Evolutionary conservation across 352 stramenopile genomes (phyloP).

Genomic region (Phytophthora hybrid): DNA sequence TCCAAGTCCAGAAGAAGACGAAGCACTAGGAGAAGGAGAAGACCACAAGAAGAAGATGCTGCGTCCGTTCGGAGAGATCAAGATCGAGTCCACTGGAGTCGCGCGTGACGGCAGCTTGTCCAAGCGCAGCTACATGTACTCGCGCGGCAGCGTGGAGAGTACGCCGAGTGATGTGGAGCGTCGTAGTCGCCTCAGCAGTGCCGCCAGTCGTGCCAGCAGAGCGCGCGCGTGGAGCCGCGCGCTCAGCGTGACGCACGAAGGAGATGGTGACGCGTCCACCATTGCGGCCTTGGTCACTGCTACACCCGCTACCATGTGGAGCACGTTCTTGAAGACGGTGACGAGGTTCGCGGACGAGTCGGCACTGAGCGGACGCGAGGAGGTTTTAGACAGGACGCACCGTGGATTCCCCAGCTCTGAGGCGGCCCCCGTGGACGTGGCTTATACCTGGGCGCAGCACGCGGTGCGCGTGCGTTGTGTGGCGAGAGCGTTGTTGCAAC

Average conservation of each 20-base stretch:
- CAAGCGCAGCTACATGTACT: constrained; percentile 55
- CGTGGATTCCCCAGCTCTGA: constrained; percentile 7
- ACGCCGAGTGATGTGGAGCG: constrained; percentile 2
- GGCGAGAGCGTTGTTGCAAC: constrained; percentile 56
- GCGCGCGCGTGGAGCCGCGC: constrained; percentile 36
- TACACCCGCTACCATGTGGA: constrained; percentile 34
- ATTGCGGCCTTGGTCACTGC: constrained; percentile 32
- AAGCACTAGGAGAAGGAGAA: too few species aligned
- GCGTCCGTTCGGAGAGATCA: constrained; percentile 34
- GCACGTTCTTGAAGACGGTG: constrained; percentile 44
- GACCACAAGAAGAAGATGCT: constrained; percentile 14
- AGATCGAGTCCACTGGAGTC: constrained; percentile 39
- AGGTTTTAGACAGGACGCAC: constrained; percentile 1
- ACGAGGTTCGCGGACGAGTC: constrained; percentile 22
- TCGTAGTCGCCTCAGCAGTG: constrained; percentile 17
- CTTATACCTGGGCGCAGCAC: constrained; percentile 41
- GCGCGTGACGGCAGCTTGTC: constrained; percentile 8
- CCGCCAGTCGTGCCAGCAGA: constrained; percentile 17
- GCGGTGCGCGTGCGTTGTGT: constrained; percentile 42
- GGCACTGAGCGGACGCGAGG: constrained; percentile 37
- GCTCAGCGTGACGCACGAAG: constrained; percentile 35
- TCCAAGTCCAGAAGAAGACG: neutral
- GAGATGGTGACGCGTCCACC: constrained; percentile 14
- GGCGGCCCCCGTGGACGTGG: constrained; percentile 13
- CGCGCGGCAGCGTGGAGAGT: constrained; percentile 36